Percentiles rank a stretch among this genome's conserved stretches.
These are phyloP conservation scores for Firmiana major DNA, from an alignment of 345 rosid genomes.

Conservation along the genomic window DNA sequence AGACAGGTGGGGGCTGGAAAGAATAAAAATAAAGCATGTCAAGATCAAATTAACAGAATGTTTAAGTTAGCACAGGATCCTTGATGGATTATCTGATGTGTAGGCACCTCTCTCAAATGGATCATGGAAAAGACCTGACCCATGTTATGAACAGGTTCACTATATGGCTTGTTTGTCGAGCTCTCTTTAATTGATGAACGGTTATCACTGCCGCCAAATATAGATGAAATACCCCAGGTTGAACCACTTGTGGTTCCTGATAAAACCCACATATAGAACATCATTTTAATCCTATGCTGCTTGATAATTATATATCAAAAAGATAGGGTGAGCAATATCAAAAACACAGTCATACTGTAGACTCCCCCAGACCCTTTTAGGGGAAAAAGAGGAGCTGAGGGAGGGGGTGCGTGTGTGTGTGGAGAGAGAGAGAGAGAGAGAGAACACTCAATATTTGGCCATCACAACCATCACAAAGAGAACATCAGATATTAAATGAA, in stretches of 20 bases:
- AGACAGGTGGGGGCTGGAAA: slow-evolving; percentile 74
- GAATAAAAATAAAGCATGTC: slow-evolving; percentile 20
- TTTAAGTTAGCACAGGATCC: background rate
- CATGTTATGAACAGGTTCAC: slow-evolving; percentile 49
- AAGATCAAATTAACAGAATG: slow-evolving; percentile 7
- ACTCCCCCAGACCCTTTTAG: background rate
- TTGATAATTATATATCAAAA: background rate
- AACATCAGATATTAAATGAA: background rate
- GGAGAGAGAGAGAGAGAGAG: too few species aligned
- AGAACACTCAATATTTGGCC: background rate
- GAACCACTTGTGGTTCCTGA: slow-evolving; percentile 57
- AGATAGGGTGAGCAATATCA: background rate
- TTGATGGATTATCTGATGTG: slow-evolving; percentile 13
- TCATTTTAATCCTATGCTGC: background rate
- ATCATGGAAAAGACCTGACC: slow-evolving; percentile 71
- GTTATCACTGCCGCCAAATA: slow-evolving; percentile 70
- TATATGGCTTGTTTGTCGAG: slow-evolving; percentile 36
- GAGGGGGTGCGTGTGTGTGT: too few species aligned
- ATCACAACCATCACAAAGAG: background rate
- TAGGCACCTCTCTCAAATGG: slow-evolving; percentile 71
- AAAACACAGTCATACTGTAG: background rate
- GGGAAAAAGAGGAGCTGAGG: background rate
- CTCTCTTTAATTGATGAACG: slow-evolving; percentile 55
- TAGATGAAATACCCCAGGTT: slow-evolving; percentile 87
- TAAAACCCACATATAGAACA: background rate